These are phyloP conservation scores for Brassica rapa DNA, from an alignment of 345 rosid genomes.

Conservation along the genomic window DNA sequence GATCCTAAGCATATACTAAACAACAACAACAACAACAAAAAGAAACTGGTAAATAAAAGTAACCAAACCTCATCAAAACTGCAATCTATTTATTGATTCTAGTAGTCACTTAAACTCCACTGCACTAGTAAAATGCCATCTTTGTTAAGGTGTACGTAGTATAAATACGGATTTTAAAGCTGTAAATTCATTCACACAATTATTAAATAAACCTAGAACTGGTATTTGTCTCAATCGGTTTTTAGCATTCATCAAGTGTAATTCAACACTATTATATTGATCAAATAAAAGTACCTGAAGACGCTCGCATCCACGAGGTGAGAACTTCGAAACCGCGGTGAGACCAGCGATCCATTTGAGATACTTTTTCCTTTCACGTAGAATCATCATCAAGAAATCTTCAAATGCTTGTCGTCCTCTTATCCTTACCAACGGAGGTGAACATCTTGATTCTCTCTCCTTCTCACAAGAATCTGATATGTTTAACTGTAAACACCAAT, in stretches of 20 bases:
- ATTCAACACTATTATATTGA: neutral
- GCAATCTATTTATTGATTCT: neutral
- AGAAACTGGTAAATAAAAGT: neutral
- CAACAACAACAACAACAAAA: conserved; percentile 4
- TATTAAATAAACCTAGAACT: neutral
- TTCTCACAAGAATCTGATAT: conserved; percentile 42
- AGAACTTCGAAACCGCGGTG: conserved; percentile 57
- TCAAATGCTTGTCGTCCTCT: conserved; percentile 66
- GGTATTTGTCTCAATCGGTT: neutral
- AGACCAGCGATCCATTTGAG: conserved; percentile 44
- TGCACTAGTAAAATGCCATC: neutral
- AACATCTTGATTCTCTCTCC: conserved; percentile 45
- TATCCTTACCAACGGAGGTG: conserved; percentile 44
- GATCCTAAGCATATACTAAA: conserved; percentile 56
- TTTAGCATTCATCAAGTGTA: neutral
- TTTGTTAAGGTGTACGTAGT: too few relatives aligned
- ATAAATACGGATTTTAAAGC: neutral
- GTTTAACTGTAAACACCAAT: conserved; percentile 43
- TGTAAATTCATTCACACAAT: neutral
- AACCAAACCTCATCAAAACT: neutral
- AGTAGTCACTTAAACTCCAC: neutral
- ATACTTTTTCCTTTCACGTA: conserved; percentile 53
- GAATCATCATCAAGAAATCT: conserved; percentile 53
- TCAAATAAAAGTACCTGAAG: conserved; percentile 53
- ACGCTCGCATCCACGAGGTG: conserved; percentile 64